Conservation (phyloP, 805 yeast species). For the Candida multigemmis region DNA sequence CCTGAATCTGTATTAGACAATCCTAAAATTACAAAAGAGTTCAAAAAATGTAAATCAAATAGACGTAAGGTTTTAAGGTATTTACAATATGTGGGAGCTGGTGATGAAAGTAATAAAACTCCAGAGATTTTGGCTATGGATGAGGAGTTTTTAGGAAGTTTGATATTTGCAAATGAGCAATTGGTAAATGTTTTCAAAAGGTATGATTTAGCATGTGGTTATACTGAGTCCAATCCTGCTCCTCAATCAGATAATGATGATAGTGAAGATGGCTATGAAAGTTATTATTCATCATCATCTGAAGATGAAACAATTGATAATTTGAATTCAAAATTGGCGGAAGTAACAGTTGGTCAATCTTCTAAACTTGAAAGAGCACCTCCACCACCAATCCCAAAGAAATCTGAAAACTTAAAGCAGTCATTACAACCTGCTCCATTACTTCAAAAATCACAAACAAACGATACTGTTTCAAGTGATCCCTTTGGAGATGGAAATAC, state of each 20-base stretch:
- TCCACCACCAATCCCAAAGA: conserved; percentile 19
- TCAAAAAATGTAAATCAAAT: conserved; percentile 64
- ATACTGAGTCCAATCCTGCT: conserved; percentile 29
- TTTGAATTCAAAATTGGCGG: conserved; percentile 4
- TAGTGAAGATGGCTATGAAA: conserved; percentile 23
- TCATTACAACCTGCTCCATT: conserved; percentile 6
- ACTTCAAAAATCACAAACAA: conserved; percentile 14
- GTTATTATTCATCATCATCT: conserved; percentile 29
- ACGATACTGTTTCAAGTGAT: conserved; percentile 19
- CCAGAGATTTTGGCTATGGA: conserved; percentile 27
- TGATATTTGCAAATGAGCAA: conserved; percentile 86
- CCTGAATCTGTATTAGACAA: conserved; percentile 56
- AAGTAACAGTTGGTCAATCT: conserved; percentile 1
- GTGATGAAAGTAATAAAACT: conserved; percentile 20
- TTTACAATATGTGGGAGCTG: conserved; percentile 67
- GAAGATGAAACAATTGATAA: conserved; percentile 28
- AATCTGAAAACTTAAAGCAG: conserved; percentile 8
- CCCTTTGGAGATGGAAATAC: conserved; percentile 31
- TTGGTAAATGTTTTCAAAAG: conserved; percentile 63
- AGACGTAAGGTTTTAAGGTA: conserved; percentile 75
- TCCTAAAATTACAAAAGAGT: conserved; percentile 48
- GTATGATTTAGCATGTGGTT: conserved; percentile 51
- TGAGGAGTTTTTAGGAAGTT: conserved; percentile 81
- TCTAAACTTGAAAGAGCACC: conserved; percentile 7
- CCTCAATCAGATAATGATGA: conserved; percentile 20